These are phyloP conservation scores for Neofusicoccum umdonicola DNA, from an alignment of 2,329 filamentous ascomycete species.

Conservation along the genomic window DNA sequence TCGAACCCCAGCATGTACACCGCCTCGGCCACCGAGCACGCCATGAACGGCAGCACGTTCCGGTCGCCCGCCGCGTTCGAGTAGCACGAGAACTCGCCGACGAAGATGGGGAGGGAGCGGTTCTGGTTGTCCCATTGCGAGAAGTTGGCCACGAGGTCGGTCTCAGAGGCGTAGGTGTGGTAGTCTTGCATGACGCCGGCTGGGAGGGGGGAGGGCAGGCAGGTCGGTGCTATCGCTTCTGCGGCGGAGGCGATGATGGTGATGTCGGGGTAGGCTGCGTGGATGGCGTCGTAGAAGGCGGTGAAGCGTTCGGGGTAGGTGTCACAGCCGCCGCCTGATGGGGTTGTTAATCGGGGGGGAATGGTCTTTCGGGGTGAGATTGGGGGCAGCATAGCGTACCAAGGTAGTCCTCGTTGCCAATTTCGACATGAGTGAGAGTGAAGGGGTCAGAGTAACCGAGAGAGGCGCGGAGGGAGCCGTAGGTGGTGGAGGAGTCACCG, in stretches of 20 bases:
- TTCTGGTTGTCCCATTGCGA: conserved; percentile 36
- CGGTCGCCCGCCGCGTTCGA: background rate
- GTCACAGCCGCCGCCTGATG: conserved; percentile 34
- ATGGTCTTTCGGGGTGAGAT: no score
- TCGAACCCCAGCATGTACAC: conserved; percentile 65
- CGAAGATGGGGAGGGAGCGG: conserved; percentile 3
- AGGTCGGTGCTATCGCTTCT: conserved; percentile 20
- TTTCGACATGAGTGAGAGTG: conserved; percentile 59
- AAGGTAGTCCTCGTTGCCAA: conserved; percentile 68
- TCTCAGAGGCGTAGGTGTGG: conserved; percentile 40
- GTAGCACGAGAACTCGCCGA: conserved; percentile 15
- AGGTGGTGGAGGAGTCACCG: conserved; percentile 53
- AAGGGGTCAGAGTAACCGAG: conserved; percentile 63
- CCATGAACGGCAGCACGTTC: background rate
- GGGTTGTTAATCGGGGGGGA: no score
- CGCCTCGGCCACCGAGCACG: conserved; percentile 60
- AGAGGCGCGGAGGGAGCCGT: conserved; percentile 57
- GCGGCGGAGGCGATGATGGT: conserved; percentile 53
- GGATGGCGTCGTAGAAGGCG: conserved; percentile 60
- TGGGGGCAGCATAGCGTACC: conserved; percentile 16
- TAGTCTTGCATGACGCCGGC: conserved; percentile 46
- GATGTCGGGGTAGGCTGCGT: conserved; percentile 55
- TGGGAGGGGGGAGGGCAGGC: conserved; percentile 18
- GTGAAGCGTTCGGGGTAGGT: conserved; percentile 54
- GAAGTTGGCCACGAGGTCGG: conserved; percentile 51